Conservation (phyloP, 2,329 filamentous ascomycete species). For the Colletotrichum karsti region DNA sequence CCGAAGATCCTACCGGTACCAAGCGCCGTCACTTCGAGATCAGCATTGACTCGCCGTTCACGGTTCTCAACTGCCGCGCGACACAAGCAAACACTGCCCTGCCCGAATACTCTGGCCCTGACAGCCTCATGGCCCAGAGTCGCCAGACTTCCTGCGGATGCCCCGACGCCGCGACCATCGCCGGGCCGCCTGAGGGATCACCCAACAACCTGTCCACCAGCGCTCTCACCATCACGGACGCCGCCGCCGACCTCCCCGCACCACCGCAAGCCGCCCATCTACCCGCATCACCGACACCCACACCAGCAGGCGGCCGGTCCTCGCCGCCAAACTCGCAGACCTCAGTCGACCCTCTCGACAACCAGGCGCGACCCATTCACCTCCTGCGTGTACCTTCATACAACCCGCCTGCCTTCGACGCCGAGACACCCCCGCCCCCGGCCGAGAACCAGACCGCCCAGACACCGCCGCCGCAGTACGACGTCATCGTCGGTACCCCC, state of each 20-base stretch:
- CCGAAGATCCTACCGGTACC: constrained; percentile 73
- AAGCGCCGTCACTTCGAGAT: constrained; percentile 94
- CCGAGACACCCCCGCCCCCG: constrained; percentile 78
- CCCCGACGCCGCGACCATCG: constrained; percentile 64
- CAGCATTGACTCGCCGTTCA: constrained; percentile 94
- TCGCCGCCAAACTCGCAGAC: constrained; percentile 23
- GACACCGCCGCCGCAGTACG: constrained; percentile 88
- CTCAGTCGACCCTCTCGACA: not conserved
- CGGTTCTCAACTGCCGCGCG: constrained; percentile 92
- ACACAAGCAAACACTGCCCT: constrained; percentile 89
- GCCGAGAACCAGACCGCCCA: constrained; percentile 52
- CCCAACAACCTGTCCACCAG: constrained; percentile 73
- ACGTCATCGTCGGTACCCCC: constrained; percentile 76
- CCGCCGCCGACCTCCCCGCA: constrained; percentile 46
- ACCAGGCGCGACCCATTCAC: constrained; percentile 78
- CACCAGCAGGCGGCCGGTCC: constrained; percentile 12
- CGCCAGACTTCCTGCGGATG: constrained; percentile 62
- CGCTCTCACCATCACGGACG: constrained; percentile 51
- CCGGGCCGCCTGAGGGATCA: constrained; percentile 68
- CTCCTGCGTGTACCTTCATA: constrained; percentile 85
- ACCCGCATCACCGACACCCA: constrained; percentile 30
- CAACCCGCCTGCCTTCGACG: constrained; percentile 87
- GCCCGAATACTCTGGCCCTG: constrained; percentile 75
- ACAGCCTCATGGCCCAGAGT: constrained; percentile 49
- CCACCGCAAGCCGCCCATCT: constrained; percentile 68